Conservation (phyloP, 495 filamentous ascomycete species). For the Penicillium lividum region DNA sequence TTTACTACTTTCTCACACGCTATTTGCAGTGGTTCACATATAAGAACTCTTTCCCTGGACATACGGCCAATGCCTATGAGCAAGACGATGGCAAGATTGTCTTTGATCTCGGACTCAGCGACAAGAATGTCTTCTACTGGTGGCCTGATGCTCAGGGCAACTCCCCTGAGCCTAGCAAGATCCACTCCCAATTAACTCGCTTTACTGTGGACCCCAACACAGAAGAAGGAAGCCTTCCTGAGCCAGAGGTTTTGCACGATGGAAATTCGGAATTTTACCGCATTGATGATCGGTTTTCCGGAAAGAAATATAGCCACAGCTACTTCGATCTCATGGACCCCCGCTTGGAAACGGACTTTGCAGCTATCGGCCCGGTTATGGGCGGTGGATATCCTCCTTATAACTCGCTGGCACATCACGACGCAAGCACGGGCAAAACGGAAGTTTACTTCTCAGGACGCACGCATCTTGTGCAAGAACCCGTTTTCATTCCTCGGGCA, state of each 20-base stretch:
- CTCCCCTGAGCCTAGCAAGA: constrained; percentile 21
- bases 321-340: constrained; percentile 54
- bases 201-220: constrained; percentile 19
- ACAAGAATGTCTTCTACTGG: constrained; percentile 59
- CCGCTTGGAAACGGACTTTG: constrained; percentile 45
- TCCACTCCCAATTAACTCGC: constrained; percentile 31
- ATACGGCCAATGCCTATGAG: constrained; percentile 54
- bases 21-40: constrained; percentile 19
- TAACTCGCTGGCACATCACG: constrained; percentile 49
- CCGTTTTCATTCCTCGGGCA: constrained; percentile 53
- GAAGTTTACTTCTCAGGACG: constrained; percentile 47
- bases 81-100: constrained; percentile 48
- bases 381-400: constrained; percentile 35
- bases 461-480: constrained; percentile 57
- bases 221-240: constrained; percentile 20
- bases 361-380: constrained; percentile 9
- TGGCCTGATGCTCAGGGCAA: constrained; percentile 47
- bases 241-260: constrained; percentile 38
- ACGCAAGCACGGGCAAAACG: constrained; percentile 29
- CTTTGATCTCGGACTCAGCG: constrained; percentile 56
- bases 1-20: neutral
- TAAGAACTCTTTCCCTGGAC: constrained; percentile 44
- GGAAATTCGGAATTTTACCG: constrained; percentile 58
- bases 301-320: constrained; percentile 54
- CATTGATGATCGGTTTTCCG: constrained; percentile 58